phyloP scores from a whole-genome alignment of 805 yeast species.

The Lipomyces mesembrius region DNA sequence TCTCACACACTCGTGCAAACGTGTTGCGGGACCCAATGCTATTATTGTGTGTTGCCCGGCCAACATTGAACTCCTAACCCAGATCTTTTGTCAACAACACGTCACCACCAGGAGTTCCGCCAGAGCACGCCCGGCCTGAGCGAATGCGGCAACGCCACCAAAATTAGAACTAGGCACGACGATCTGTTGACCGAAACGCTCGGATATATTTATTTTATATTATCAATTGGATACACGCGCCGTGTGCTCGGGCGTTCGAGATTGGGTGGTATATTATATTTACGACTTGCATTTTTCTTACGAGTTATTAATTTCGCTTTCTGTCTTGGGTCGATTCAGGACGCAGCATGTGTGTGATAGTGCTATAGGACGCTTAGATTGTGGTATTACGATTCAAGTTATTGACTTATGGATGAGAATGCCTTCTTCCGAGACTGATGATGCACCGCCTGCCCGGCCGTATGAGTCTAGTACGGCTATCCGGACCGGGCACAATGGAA shows the following conservation, averaged over 20 bases:
- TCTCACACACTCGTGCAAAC: background rate
- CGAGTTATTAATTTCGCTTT: too few species aligned
- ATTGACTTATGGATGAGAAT: background rate
- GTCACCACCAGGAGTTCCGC: background rate
- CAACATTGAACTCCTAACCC: background rate
- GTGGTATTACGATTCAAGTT: background rate
- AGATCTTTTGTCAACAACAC: background rate
- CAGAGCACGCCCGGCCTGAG: too few species aligned
- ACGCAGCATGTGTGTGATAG: background rate
- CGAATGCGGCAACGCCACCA: background rate
- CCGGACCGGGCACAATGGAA: background rate
- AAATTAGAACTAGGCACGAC: background rate
- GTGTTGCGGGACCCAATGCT: background rate
- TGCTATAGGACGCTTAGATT: background rate
- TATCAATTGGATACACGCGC: background rate
- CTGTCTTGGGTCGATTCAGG: background rate
- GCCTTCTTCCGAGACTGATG: background rate
- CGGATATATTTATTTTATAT: background rate
- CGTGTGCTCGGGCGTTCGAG: background rate
- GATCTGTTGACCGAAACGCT: background rate
- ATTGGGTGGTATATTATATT: background rate
- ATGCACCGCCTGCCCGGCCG: background rate
- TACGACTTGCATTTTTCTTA: background rate
- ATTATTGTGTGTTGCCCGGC: background rate
- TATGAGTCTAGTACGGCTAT: background rate